phyloP scores from a whole-genome alignment of 768 basidiomycete genomes.

The Boletus pseudo-olivaceus region DNA sequence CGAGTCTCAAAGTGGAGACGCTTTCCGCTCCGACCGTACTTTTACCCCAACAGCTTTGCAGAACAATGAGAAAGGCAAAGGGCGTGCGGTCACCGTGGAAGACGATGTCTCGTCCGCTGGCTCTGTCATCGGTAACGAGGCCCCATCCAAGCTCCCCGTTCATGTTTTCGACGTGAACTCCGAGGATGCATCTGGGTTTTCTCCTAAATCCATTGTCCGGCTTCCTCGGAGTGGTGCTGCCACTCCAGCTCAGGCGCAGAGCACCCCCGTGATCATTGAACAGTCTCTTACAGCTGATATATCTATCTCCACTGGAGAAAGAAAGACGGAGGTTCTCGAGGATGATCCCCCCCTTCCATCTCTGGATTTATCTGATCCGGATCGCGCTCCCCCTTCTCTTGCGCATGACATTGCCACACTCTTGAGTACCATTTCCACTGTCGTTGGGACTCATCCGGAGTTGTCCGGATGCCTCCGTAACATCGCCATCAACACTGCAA shows the following conservation, averaged over 20 bases:
- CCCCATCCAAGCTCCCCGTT: constrained; percentile 54
- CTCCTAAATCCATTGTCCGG: constrained; percentile 13
- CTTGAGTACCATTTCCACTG: constrained; percentile 50
- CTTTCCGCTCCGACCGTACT: constrained; percentile 24
- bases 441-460: constrained; percentile 66
- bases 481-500: constrained; percentile 57
- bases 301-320: constrained; percentile 8
- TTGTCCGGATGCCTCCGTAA: constrained; percentile 64
- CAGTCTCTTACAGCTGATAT: constrained; percentile 19
- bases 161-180: constrained; percentile 49
- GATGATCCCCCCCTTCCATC: constrained; percentile 53
- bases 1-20: constrained; percentile 34
- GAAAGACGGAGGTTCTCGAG: constrained; percentile 12
- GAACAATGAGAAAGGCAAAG: constrained; percentile 51
- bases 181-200: constrained; percentile 25
- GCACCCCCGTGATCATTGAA: constrained; percentile 38
- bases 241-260: constrained; percentile 36
- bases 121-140: constrained; percentile 41
- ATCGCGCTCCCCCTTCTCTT: constrained; percentile 42
- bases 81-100: constrained; percentile 27
- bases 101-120: constrained; percentile 38
- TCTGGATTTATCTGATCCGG: constrained; percentile 32
- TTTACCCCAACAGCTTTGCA: constrained; percentile 12
- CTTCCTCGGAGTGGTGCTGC: constrained; percentile 18
- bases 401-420: constrained; percentile 63